phyloP scores from a whole-genome alignment of 345 rosid species.

The Syzygium jambos region DNA sequence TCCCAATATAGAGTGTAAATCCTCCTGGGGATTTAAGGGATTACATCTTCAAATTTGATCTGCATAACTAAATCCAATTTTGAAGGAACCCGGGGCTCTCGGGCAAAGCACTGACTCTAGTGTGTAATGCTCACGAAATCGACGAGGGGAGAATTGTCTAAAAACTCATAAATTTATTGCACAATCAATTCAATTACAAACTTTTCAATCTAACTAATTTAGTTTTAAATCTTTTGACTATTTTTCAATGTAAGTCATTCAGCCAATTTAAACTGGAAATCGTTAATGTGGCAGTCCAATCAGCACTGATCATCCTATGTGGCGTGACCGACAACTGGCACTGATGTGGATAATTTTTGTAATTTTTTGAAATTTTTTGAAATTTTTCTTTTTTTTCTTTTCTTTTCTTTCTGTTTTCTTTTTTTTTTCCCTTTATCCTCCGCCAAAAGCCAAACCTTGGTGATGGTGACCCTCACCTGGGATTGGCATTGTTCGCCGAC shows the following conservation, averaged over 20 bases:
- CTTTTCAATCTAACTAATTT: no score
- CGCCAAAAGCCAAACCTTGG: rapidly evolving
- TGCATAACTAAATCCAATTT: background rate
- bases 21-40: background rate
- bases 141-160: no score
- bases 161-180: no score
- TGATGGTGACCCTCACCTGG: background rate
- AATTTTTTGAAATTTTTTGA: no score
- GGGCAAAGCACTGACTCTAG: background rate
- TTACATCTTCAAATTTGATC: background rate
- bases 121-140: background rate
- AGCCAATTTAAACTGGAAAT: no score
- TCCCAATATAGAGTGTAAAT: background rate
- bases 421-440: background rate
- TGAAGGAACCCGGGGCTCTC: background rate
- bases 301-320: background rate
- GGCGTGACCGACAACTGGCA: rapidly evolving
- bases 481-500: background rate
- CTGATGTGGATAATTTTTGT: rapidly evolving
- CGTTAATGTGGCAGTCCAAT: background rate
- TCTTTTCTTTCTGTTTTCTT: no score
- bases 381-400: rapidly evolving
- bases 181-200: background rate
- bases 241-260: background rate
- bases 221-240: no score